Evolutionary conservation across 805 yeast genomes (phyloP), one percentile per base, ranked within the genome.

Genomic region (Candida patagonica): DNA sequence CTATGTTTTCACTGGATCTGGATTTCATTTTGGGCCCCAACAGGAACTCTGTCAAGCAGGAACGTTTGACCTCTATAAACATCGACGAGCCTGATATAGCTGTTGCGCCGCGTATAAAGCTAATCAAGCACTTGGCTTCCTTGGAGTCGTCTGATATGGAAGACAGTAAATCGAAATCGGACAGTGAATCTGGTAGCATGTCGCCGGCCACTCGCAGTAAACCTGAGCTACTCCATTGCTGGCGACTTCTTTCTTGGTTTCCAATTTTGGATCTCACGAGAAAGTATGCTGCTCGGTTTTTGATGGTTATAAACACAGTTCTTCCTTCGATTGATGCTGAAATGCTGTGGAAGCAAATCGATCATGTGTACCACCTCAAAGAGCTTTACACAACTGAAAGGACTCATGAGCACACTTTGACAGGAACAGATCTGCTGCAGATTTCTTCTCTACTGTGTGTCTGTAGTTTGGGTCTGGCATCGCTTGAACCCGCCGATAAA

Each of bases 201-300:
- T n/a, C n/a, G n/a, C n/a, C n/a, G n/a, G n/a, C n/a, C n/a, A n/a
- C n/a, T n/a, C n/a, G n/a, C n/a, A n/a, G n/a, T n/a, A n/a, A n/a
- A n/a, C n/a, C n/a, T n/a, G n/a, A n/a, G n/a, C n/a, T n/a, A n/a
- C n/a, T n/a, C n/a, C n/a, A n/a, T n/a, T 46, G 49, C 47, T 38
- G 39, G 30, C 35, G 30, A 12, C 43, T 44, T 5, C 30, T 46
- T 13, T 35, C 40, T 2, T 45, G 44, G 21, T 42, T 48, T 12
- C 55, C 53, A 23, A 48, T 45, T 4, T 38, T 52, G n/a, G 42
- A 37, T 22, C 26, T 53, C 4, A 44, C 51, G 23, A 50, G 50
- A 19, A 44, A 47, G 21, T 34, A 51, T 10, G 35, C 49, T 23
- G 45, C 42, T 26, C 35, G 51, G 16, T 53, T 44, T 38, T 30